Base-by-base conservation (phyloP, 306 rosid species). In the Canavalia gladiata region DNA sequence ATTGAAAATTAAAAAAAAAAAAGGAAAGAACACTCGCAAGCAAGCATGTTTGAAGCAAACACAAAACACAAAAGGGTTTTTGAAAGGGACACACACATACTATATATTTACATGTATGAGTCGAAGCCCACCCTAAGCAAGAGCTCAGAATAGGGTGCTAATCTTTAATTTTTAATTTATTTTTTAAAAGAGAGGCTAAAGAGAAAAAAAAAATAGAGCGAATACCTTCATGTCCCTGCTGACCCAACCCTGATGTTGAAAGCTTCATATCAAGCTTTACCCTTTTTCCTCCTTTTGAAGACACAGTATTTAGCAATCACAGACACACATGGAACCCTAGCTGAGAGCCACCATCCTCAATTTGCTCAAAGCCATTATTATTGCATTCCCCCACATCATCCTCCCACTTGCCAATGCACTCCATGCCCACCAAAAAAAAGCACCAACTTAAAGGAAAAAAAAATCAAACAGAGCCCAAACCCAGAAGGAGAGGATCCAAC, bases 211-310 rank as follows among this genome's bases (percentile, higher is more conserved):
- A 51, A 55, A 42, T 39, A 51, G 62, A 72, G 54, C 66, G 39
- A 72, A 81, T 87, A 90, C 97, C 97, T 92, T 90, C 97, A 65
- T 85, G 90, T 77, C 88, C 97, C 87, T 83, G 93, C 89, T 87
- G 95, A 86, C 90, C 90, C 88, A 90, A 83, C 82, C 97, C 95
- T 76, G 97, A 90, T 84, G 97, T 86, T 73, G 97, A 92, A 88
- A 88, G 95, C 92, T 87, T 92, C 97, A 90, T 90, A 82, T 77
- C 90, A 82, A 84, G 87, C 90, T 79, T 81, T 76, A 69, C 84
- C 87, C 42, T 31, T 85, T 25, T 58, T 56, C 72, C 28, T 43
- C 59, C 47, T 74, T 74, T 59, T 34, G 64, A 54, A 75, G 62
- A 70, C 67, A 79, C 12, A 76, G 76, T 74, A 57, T 7, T 46